A percentile compares a stretch with the other conserved stretches of the same genome.
Evolutionary conservation across 2,329 filamentous ascomycete genomes (phyloP).

Genomic region (Aplosporella prunicola): DNA sequence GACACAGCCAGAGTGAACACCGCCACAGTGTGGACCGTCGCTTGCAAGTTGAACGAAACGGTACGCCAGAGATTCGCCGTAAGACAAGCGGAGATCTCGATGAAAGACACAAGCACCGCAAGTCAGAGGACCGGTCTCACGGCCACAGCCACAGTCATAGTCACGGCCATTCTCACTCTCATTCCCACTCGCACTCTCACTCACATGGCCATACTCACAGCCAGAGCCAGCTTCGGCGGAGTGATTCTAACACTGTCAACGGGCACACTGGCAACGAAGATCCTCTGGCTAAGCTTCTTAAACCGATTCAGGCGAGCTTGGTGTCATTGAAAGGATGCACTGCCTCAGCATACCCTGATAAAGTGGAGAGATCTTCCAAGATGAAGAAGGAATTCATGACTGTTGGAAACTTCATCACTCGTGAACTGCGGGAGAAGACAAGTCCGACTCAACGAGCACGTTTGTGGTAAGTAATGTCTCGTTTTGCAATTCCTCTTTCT

Average conservation of each 20-base stretch:
- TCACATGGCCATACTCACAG: constrained; percentile 7
- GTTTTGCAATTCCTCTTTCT: background rate
- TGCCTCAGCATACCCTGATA: constrained; percentile 52
- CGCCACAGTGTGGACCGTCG: constrained; percentile 32
- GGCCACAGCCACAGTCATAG: no score
- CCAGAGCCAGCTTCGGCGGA: constrained; percentile 21
- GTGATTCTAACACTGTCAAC: constrained; percentile 15
- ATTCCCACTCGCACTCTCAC: no score
- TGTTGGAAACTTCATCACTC: constrained; percentile 54
- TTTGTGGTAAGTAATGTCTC: constrained; percentile 37
- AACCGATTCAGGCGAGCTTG: constrained; percentile 52
- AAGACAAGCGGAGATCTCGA: constrained; percentile 40
- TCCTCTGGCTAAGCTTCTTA: constrained; percentile 35
- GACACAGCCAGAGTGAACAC: constrained; percentile 28
- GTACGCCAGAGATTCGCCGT: constrained; percentile 36
- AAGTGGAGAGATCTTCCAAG: constrained; percentile 52
- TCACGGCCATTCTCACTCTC: no score
- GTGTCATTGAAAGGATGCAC: constrained; percentile 52
- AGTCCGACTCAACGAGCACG: constrained; percentile 36
- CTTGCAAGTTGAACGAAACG: constrained; percentile 25
- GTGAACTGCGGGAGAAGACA: constrained; percentile 33
- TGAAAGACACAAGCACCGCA: constrained; percentile 45
- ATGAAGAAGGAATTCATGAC: constrained; percentile 52
- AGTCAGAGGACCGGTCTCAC: constrained; percentile 42
- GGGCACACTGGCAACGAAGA: constrained; percentile 19